Percentiles rank a stretch among this genome's conserved stretches.
phyloP scores from a whole-genome alignment of 257 asterid genomes.

The Coffea canephora region DNA sequence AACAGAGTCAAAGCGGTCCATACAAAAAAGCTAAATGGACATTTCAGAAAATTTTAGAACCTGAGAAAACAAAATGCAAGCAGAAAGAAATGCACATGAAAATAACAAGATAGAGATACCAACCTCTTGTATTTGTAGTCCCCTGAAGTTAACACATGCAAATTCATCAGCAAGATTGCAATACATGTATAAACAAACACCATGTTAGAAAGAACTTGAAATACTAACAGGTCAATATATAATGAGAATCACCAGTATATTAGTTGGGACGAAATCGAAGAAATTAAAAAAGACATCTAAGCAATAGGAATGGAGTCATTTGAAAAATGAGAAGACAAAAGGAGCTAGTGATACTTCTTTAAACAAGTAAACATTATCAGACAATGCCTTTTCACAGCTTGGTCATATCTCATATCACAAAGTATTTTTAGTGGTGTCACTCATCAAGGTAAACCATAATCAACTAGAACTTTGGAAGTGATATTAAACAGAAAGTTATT shows the following conservation, averaged over 20 bases:
- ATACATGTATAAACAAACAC: neutral
- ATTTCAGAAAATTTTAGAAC: neutral
- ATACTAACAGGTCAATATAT: neutral
- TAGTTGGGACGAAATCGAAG: neutral
- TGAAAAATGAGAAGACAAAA: neutral
- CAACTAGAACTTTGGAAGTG: neutral
- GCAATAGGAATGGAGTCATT: neutral
- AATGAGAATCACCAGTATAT: no score
- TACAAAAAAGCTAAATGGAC: slow-evolving; percentile 7
- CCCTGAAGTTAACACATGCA: slow-evolving; percentile 52
- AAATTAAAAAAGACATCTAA: neutral
- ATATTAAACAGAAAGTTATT: neutral
- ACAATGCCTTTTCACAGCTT: neutral
- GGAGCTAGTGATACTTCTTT: neutral
- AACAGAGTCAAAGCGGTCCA: slow-evolving; percentile 2
- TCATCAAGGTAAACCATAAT: neutral
- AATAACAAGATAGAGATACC: slow-evolving; percentile 25
- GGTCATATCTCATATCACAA: neutral
- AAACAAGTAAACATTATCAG: neutral
- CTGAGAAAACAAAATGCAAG: neutral
- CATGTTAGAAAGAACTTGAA: neutral
- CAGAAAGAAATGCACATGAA: slow-evolving; percentile 6
- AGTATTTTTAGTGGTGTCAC: neutral
- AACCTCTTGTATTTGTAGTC: slow-evolving; percentile 90
- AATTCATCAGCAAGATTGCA: slow-evolving; percentile 26